Evolutionary conservation across 768 basidiomycete species (phyloP).

Genomic region (Russula dissimulans): DNA sequence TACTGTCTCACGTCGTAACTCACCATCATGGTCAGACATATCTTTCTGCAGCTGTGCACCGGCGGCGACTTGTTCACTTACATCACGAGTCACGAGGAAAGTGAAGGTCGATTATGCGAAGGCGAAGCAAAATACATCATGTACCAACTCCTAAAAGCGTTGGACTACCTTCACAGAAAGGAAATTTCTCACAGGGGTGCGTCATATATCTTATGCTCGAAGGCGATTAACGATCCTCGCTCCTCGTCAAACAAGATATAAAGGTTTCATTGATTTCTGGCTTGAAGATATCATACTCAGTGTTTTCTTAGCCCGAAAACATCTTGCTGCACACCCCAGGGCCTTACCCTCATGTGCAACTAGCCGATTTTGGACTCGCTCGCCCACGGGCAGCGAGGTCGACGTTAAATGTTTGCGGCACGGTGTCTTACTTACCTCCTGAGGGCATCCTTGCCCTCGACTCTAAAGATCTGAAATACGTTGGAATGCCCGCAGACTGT

Average conservation of each 20-base stretch:
- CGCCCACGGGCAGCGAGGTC: slow-evolving; percentile 71
- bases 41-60: slow-evolving; percentile 78
- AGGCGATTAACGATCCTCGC: background rate
- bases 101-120: slow-evolving; percentile 49
- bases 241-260: slow-evolving; percentile 37
- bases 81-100: slow-evolving; percentile 51
- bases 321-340: slow-evolving; percentile 73
- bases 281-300: background rate
- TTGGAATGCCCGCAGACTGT: slow-evolving; percentile 82
- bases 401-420: slow-evolving; percentile 82
- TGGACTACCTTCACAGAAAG: slow-evolving; percentile 61
- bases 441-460: slow-evolving; percentile 78
- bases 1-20: background rate
- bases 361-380: slow-evolving; percentile 84
- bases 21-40: slow-evolving; percentile 40
- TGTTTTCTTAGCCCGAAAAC: slow-evolving; percentile 60
- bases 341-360: slow-evolving; percentile 73
- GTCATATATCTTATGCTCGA: slow-evolving; percentile 11
- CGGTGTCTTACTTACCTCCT: slow-evolving; percentile 76
- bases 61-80: slow-evolving; percentile 87
- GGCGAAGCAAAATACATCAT: slow-evolving; percentile 80
- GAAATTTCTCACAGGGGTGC: slow-evolving; percentile 73
- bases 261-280: slow-evolving; percentile 36
- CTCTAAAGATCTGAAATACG: slow-evolving; percentile 60
- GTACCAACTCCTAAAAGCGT: slow-evolving; percentile 65